A percentile compares a stretch with the other conserved stretches of the same genome.
phyloP scores from a whole-genome alignment of 352 stramenopile species.

The Pythium phragmitis region DNA sequence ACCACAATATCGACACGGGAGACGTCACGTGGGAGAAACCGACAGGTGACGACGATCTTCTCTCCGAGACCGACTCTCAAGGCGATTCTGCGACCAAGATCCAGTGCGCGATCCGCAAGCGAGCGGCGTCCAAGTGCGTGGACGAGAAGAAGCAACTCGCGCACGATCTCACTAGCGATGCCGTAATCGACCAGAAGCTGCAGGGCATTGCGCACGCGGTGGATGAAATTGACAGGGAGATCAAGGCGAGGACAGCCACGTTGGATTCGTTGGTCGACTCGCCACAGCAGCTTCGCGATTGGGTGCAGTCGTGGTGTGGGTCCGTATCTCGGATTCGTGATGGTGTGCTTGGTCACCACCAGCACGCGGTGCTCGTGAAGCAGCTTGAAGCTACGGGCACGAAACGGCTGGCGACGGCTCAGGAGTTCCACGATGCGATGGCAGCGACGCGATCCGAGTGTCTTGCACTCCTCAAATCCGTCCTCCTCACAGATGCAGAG shows the following conservation, averaged over 20 bases:
- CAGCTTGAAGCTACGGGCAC: constrained; percentile 27
- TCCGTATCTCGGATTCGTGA: constrained; percentile 35
- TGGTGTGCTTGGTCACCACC: constrained; percentile 35
- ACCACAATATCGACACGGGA: constrained; percentile 32
- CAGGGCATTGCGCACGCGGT: constrained; percentile 36
- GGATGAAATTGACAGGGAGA: constrained; percentile 44
- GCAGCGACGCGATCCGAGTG: constrained; percentile 42
- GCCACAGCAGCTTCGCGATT: constrained; percentile 28
- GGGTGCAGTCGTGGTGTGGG: constrained; percentile 30
- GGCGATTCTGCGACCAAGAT: constrained; percentile 48
- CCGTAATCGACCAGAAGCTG: constrained; percentile 39
- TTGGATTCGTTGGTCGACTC: not conserved
- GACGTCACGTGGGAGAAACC: constrained; percentile 40
- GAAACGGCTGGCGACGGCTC: constrained; percentile 29
- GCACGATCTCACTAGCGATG: constrained; percentile 30
- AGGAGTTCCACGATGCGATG: constrained; percentile 46
- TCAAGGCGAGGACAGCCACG: constrained; percentile 29
- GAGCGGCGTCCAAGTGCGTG: constrained; percentile 31
- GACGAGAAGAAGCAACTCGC: constrained; percentile 33
- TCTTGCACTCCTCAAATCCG: constrained; percentile 37
- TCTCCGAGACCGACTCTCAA: constrained; percentile 26
- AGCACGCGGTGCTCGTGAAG: constrained; percentile 34
- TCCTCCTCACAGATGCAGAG: constrained; percentile 55
- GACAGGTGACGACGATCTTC: constrained; percentile 14
- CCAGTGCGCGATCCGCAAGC: constrained; percentile 53